phyloP scores from a whole-genome alignment of 2,329 filamentous ascomycete species.

The Bertia moriformis region DNA sequence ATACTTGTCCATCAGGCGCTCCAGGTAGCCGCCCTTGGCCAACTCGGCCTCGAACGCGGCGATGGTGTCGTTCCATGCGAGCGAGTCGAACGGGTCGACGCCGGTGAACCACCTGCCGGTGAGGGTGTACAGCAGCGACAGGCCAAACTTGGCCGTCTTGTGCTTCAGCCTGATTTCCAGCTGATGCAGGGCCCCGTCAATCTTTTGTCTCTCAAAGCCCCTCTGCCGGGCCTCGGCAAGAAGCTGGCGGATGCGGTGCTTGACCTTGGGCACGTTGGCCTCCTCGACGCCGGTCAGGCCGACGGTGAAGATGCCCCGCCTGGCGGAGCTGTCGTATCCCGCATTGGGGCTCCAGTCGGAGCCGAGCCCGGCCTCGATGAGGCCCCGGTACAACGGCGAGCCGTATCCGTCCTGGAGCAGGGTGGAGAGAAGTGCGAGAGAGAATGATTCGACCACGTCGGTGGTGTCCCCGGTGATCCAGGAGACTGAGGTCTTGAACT shows the following conservation, averaged over 20 bases:
- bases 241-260: constrained; percentile 58
- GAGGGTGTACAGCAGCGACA: constrained; percentile 75
- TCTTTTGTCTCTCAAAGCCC: constrained; percentile 79
- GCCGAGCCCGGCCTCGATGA: constrained; percentile 81
- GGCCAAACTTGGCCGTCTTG: constrained; percentile 90
- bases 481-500: constrained; percentile 85
- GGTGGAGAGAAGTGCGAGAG: constrained; percentile 66
- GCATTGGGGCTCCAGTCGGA: constrained; percentile 91
- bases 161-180: constrained; percentile 86
- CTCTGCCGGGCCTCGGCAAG: constrained; percentile 54
- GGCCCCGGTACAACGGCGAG: constrained; percentile 74
- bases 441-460: constrained; percentile 78
- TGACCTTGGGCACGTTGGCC: constrained; percentile 63
- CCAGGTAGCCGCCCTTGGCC: constrained; percentile 65
- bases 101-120: constrained; percentile 94
- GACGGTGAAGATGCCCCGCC: constrained; percentile 71
- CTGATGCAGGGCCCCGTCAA: constrained; percentile 87
- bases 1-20: constrained; percentile 77
- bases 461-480: constrained; percentile 79
- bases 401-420: constrained; percentile 88
- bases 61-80: constrained; percentile 85
- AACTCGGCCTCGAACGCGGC: constrained; percentile 67
- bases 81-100: constrained; percentile 75
- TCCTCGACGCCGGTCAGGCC: constrained; percentile 81
- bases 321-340: constrained; percentile 70